Evolutionary conservation across 805 yeast species (phyloP).

Genomic region (Suhomyces prunicola): DNA sequence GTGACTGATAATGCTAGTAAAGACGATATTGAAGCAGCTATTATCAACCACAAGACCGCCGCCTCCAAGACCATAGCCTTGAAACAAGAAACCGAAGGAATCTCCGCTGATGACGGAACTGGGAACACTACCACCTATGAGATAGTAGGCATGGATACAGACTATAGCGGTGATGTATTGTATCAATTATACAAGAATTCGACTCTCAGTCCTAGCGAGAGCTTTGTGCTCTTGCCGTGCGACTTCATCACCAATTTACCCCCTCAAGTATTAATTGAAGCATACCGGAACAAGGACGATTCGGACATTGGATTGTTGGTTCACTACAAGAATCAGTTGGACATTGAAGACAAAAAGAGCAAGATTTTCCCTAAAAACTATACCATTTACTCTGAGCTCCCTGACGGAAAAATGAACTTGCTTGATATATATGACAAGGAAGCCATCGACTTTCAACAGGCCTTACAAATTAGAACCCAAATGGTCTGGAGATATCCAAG

Average conservation of each 20-base stretch:
- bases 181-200: constrained; percentile 44
- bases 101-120: constrained; percentile 9
- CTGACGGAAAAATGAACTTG: constrained; percentile 45
- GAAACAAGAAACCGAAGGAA: constrained; percentile 6
- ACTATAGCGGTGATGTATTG: constrained; percentile 62
- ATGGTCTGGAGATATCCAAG: constrained; percentile 87
- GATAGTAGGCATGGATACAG: constrained; percentile 36
- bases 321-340: constrained; percentile 71
- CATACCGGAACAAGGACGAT: constrained; percentile 68
- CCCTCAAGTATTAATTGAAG: constrained; percentile 83
- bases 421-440: constrained; percentile 72
- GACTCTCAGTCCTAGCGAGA: constrained; percentile 30
- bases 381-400: constrained; percentile 56
- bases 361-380: constrained; percentile 59
- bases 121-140: constrained; percentile 22
- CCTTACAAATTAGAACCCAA: constrained; percentile 75
- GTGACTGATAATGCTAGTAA: constrained; percentile 51
- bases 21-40: constrained; percentile 45
- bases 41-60: constrained; percentile 44
- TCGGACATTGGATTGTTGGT: constrained; percentile 70
- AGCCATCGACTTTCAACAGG: constrained; percentile 67
- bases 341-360: constrained; percentile 71
- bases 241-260: constrained; percentile 92
- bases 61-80: constrained; percentile 26
- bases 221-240: constrained; percentile 84